These are phyloP conservation scores for Aspergillus sp. DNA, from an alignment of 2,329 filamentous ascomycete species.

Conservation along the genomic window DNA sequence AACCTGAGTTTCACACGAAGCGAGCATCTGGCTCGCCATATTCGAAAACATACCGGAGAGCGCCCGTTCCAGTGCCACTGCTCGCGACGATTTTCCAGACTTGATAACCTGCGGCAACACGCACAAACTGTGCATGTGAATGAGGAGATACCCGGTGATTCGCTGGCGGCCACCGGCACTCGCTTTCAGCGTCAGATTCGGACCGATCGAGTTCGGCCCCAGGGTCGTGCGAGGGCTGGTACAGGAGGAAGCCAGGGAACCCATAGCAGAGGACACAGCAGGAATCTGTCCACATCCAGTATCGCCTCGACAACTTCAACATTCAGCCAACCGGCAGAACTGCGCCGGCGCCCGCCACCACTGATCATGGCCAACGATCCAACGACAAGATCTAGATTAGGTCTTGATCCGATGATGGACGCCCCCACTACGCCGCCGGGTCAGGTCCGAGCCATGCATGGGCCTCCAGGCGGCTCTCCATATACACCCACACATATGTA, in stretches of 20 bases:
- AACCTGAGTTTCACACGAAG: conserved; percentile 93
- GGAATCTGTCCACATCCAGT: conserved; percentile 85
- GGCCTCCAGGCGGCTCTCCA: conserved; percentile 70
- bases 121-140: conserved; percentile 97
- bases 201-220: conserved; percentile 77
- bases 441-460: conserved; percentile 64
- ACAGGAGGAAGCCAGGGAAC: conserved; percentile 72
- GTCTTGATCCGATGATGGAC: conserved; percentile 54
- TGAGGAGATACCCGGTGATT: conserved; percentile 92
- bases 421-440: conserved; percentile 63
- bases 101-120: conserved; percentile 95
- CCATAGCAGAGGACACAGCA: conserved; percentile 73
- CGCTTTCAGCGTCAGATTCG: conserved; percentile 90
- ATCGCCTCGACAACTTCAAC: conserved; percentile 73
- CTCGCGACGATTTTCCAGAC: conserved; percentile 83
- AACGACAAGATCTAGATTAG: conserved; percentile 56
- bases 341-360: conserved; percentile 73
- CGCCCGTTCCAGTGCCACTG: conserved; percentile 97
- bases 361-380: conserved; percentile 76
- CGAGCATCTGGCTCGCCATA: conserved; percentile 92
- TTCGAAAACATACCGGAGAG: conserved; percentile 97
- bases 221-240: conserved; percentile 72
- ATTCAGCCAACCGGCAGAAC: conserved; percentile 62
- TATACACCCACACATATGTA: conserved; percentile 84
- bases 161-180: conserved; percentile 86